Evolutionary conservation across 2,329 filamentous ascomycete species (phyloP).

Genomic region (Neonectria sp.): DNA sequence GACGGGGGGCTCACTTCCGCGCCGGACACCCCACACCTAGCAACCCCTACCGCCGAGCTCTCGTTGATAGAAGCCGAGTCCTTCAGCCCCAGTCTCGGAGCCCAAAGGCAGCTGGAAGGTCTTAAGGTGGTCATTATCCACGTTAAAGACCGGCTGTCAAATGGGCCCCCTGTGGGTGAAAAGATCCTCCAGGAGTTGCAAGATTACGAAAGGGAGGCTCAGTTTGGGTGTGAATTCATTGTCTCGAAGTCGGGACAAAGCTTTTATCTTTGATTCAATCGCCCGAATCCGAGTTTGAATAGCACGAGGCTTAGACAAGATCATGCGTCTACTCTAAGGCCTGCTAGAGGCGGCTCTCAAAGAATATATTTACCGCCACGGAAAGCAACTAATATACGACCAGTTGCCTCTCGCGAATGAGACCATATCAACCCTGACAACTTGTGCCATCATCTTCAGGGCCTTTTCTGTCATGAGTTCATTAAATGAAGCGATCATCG

Average conservation of each 20-base stretch:
- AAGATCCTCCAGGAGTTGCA: slow-evolving; percentile 79
- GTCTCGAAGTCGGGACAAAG: slow-evolving; percentile 78
- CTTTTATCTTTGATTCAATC: slow-evolving; percentile 60
- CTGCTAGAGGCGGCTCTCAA: neutral
- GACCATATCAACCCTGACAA: neutral
- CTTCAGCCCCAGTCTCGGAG: slow-evolving; percentile 37
- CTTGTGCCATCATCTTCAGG: neutral
- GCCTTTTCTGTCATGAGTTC: neutral
- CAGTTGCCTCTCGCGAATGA: neutral
- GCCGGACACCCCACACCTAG: slow-evolving; percentile 59
- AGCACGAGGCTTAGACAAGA: neutral
- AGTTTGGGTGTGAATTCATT: slow-evolving; percentile 85
- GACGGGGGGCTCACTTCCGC: slow-evolving; percentile 34
- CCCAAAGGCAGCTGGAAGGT: slow-evolving; percentile 73
- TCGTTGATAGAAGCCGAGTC: slow-evolving; percentile 57
- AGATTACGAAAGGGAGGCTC: slow-evolving; percentile 74
- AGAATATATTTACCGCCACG: neutral
- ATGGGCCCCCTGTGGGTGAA: slow-evolving; percentile 76
- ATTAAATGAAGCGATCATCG: neutral
- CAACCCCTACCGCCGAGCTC: slow-evolving; percentile 65
- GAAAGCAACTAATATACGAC: neutral
- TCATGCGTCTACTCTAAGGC: neutral
- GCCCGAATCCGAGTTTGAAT: slow-evolving; percentile 20
- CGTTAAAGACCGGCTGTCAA: slow-evolving; percentile 87
- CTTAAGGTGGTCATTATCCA: slow-evolving; percentile 92